Percentiles rank a stretch among this genome's conserved stretches.
These are phyloP conservation scores for Suillus occidentalis DNA, from an alignment of 768 basidiomycete species.

Conservation along the genomic window DNA sequence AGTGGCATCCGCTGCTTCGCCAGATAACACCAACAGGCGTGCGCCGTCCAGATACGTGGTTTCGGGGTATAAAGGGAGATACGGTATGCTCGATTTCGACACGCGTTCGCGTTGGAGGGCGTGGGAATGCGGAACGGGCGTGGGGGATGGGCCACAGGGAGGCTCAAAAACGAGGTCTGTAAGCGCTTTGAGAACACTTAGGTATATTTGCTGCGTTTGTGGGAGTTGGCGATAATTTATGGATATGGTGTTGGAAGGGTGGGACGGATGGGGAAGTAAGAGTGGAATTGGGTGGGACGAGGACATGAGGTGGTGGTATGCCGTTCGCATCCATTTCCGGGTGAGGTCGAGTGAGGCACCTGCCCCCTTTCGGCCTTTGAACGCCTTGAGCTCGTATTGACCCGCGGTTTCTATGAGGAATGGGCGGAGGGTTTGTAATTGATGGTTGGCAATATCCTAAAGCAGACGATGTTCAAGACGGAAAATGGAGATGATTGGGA, in stretches of 20 bases:
- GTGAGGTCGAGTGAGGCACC: constrained; percentile 52
- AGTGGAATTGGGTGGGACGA: constrained; percentile 24
- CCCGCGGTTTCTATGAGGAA: constrained; percentile 80
- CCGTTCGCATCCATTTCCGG: constrained; percentile 62
- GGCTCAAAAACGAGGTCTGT: constrained; percentile 67
- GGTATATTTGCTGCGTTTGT: constrained; percentile 44
- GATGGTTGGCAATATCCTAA: constrained; percentile 96
- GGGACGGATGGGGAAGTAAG: constrained; percentile 42
- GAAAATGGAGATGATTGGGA: constrained; percentile 14
- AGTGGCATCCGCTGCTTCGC: constrained; percentile 73
- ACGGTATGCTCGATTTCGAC: constrained; percentile 26
- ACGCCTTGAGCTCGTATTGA: constrained; percentile 76
- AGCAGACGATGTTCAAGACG: constrained; percentile 19
- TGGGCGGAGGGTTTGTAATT: constrained; percentile 89
- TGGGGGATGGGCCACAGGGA: constrained; percentile 24
- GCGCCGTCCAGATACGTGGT: constrained; percentile 78
- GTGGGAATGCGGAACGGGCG: constrained; percentile 11
- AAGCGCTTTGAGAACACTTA: constrained; percentile 57
- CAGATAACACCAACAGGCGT: constrained; percentile 62
- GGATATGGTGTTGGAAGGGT: constrained; percentile 41
- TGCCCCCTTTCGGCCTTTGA: constrained; percentile 56
- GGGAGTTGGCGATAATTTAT: constrained; percentile 50
- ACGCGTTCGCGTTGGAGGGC: constrained; percentile 26
- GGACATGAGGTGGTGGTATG: constrained; percentile 47
- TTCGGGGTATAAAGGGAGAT: constrained; percentile 62